These are phyloP conservation scores for Neodidymelliopsis sp. DNA, from an alignment of 2,329 filamentous ascomycete genomes.

Conservation along the genomic window DNA sequence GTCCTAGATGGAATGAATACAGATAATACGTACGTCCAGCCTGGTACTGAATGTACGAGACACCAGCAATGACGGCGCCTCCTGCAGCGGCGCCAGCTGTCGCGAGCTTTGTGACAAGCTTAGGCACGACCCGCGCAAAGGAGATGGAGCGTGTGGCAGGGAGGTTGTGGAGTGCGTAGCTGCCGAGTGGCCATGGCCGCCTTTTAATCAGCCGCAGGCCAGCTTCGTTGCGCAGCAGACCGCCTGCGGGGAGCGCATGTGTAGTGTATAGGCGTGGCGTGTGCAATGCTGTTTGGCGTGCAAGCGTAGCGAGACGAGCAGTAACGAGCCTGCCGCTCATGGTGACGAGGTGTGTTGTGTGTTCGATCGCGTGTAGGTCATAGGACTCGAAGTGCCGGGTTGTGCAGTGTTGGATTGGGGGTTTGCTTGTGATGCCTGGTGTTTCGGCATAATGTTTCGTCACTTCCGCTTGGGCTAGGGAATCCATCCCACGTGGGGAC, in stretches of 20 bases:
- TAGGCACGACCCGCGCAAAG: constrained; percentile 77
- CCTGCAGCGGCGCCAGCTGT: constrained; percentile 91
- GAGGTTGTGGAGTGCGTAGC: constrained; percentile 83
- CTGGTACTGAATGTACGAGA: constrained; percentile 96
- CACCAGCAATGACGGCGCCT: constrained; percentile 81
- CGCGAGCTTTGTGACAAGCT: constrained; percentile 87
- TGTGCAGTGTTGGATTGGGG: constrained; percentile 2
- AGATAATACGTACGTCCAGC: constrained; percentile 72
- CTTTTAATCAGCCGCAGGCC: constrained; percentile 51
- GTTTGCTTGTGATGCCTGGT: constrained; percentile 10
- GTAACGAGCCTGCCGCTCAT: constrained; percentile 81
- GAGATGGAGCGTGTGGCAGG: constrained; percentile 69
- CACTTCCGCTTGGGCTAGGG: constrained; percentile 14
- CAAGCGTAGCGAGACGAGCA: constrained; percentile 72
- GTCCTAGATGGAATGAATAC: background rate
- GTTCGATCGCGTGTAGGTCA: constrained; percentile 22
- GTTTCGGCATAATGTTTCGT: constrained; percentile 15
- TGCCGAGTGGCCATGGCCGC: constrained; percentile 77
- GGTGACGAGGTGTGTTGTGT: constrained; percentile 27
- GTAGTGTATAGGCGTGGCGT: constrained; percentile 60
- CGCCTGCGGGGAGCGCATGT: constrained; percentile 45
- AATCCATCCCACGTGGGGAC: constrained; percentile 11
- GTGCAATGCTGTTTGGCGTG: constrained; percentile 69
- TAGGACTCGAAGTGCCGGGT: constrained; percentile 19
- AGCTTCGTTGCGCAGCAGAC: constrained; percentile 47